These are phyloP conservation scores for Trametes hirsuta DNA, from an alignment of 1,284 basidiomycete species.

Conservation along the genomic window DNA sequence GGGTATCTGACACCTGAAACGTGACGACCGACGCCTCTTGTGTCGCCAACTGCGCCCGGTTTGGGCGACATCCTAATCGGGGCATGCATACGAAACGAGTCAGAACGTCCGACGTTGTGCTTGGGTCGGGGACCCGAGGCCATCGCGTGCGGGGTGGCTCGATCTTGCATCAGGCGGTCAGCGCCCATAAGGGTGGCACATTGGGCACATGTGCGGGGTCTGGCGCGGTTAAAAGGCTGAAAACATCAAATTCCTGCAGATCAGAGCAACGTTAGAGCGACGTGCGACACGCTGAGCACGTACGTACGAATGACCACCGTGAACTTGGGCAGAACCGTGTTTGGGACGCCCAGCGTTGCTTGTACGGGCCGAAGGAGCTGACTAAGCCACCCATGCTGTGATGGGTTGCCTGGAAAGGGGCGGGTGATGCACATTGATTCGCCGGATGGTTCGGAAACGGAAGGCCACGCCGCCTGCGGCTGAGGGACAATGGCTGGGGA, in stretches of 20 bases:
- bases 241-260: too few relatives aligned
- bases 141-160: background rate
- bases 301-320: background rate
- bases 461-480: slow-evolving; percentile 1
- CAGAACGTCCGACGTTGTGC: slow-evolving; percentile 5
- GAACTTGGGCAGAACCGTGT: background rate
- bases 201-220: too few relatives aligned
- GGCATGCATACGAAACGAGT: slow-evolving; percentile 22
- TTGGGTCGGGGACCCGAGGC: slow-evolving; percentile 1
- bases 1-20: slow-evolving; percentile 22
- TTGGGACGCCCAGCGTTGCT: background rate
- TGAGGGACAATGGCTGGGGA: slow-evolving; percentile 20
- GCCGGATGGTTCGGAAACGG: slow-evolving; percentile 16
- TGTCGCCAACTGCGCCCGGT: background rate
- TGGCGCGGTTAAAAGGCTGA: too few relatives aligned
- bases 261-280: too few relatives aligned
- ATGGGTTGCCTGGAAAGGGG: slow-evolving; percentile 23
- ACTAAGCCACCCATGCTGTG: slow-evolving; percentile 9
- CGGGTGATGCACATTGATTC: slow-evolving; percentile 23
- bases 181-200: too few relatives aligned
- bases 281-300: background rate
- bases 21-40: slow-evolving; percentile 8
- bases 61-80: slow-evolving; percentile 3
- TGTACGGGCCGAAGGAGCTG: slow-evolving; percentile 6
- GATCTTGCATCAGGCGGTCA: background rate